Conservation (phyloP, 768 basidiomycete species). For the Termitomyces sp. region DNA sequence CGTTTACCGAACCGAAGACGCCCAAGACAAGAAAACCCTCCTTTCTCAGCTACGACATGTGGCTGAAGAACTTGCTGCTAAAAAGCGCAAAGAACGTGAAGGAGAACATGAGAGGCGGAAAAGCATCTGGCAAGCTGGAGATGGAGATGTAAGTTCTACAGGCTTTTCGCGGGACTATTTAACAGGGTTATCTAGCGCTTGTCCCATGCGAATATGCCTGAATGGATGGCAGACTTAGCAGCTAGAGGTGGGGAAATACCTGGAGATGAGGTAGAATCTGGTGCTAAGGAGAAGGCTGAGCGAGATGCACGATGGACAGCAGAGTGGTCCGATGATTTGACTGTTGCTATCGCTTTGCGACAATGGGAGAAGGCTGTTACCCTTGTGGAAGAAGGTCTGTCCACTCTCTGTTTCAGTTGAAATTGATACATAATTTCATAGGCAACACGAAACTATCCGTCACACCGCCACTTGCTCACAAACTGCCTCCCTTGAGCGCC, state of each 20-base stretch:
- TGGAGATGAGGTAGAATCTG: conserved; percentile 30
- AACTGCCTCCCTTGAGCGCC: conserved; percentile 61
- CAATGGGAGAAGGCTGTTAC: conserved; percentile 86
- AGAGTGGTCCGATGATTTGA: conserved; percentile 89
- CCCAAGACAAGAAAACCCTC: conserved; percentile 82
- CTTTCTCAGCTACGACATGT: conserved; percentile 86
- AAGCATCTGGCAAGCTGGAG: conserved; percentile 56
- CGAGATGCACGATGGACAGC: conserved; percentile 82
- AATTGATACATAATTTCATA: conserved; percentile 17
- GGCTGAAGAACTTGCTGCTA: conserved; percentile 85
- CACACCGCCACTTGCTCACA: conserved; percentile 48
- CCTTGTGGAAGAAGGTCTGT: conserved; percentile 76
- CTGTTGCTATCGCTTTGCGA: conserved; percentile 84
- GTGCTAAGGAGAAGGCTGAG: conserved; percentile 71
- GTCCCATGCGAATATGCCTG: conserved; percentile 56
- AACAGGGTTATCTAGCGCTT: conserved; percentile 9
- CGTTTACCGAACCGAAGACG: conserved; percentile 82
- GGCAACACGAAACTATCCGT: conserved; percentile 58
- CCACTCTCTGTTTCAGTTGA: neutral
- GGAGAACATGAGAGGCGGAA: conserved; percentile 88
- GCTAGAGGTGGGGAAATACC: conserved; percentile 46
- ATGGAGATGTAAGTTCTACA: conserved; percentile 30
- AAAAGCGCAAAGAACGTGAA: conserved; percentile 90
- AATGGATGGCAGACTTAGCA: conserved; percentile 73
- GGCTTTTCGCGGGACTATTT: neutral